A percentile compares a stretch with the other conserved stretches of the same genome.
phyloP scores from a whole-genome alignment of 2,329 filamentous ascomycete species.

The Aspergillus pseudoviridinutans region DNA sequence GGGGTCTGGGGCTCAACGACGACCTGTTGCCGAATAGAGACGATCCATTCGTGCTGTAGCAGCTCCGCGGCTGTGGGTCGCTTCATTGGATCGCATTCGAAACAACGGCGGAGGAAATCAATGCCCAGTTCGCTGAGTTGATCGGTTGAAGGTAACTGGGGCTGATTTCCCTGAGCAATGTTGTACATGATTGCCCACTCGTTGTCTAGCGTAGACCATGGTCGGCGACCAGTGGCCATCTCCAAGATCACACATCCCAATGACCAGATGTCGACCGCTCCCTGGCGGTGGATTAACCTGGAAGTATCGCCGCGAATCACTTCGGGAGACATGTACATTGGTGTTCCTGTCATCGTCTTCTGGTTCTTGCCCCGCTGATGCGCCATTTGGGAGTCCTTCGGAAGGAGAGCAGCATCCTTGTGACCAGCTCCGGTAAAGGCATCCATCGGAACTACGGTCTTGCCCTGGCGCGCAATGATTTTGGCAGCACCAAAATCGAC shows the following conservation, averaged over 20 bases:
- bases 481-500: slow-evolving; percentile 98
- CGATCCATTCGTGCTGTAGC: slow-evolving; percentile 88
- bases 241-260: slow-evolving; percentile 94
- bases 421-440: slow-evolving; percentile 48
- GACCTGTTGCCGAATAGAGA: slow-evolving; percentile 46
- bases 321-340: slow-evolving; percentile 99
- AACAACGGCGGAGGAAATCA: slow-evolving; percentile 84
- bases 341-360: slow-evolving; percentile 93
- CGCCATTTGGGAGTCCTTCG: slow-evolving; percentile 28
- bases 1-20: slow-evolving; percentile 43
- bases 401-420: slow-evolving; percentile 25
- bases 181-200: slow-evolving; percentile 99
- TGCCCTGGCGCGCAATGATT: slow-evolving; percentile 89
- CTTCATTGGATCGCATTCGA: slow-evolving; percentile 74
- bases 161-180: slow-evolving; percentile 93
- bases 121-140: slow-evolving; percentile 81
- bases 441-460: slow-evolving; percentile 69
- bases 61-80: slow-evolving; percentile 81
- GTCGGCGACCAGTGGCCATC: slow-evolving; percentile 91
- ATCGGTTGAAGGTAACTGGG: slow-evolving; percentile 73
- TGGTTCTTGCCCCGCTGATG: slow-evolving; percentile 53
- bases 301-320: slow-evolving; percentile 87
- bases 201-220: slow-evolving; percentile 95
- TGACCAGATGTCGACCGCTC: slow-evolving; percentile 92
- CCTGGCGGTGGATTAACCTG: slow-evolving; percentile 69